Conservation (phyloP, 1,284 basidiomycete genomes). For the Puccinia triticina region DNA sequence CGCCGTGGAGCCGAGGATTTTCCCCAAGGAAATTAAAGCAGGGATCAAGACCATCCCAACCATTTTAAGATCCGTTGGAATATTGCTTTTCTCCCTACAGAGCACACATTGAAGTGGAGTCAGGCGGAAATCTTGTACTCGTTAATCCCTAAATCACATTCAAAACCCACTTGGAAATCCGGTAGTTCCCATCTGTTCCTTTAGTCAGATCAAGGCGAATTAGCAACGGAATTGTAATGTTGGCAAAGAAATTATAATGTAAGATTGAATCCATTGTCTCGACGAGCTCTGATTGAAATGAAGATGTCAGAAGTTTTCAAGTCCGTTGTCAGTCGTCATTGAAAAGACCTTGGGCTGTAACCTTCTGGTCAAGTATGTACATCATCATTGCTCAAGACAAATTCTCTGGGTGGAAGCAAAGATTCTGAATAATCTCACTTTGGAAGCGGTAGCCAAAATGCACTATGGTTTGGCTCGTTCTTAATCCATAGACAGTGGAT, state of each 20-base stretch:
- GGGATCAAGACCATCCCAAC: slow-evolving; percentile 8
- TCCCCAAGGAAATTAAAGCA: not conserved
- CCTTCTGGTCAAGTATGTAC: too few relatives aligned
- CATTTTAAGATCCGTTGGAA: slow-evolving; percentile 9
- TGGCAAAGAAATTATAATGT: slow-evolving; percentile 24
- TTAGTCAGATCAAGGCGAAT: slow-evolving; percentile 13
- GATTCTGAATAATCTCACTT: too few relatives aligned
- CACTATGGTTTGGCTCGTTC: too few relatives aligned
- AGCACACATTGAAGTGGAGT: not conserved
- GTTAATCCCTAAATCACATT: not conserved
- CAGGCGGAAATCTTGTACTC: too few relatives aligned
- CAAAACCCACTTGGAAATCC: slow-evolving; percentile 9
- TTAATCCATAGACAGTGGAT: too few relatives aligned
- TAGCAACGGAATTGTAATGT: not conserved
- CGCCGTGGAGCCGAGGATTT: not conserved
- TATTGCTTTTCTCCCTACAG: slow-evolving; percentile 6
- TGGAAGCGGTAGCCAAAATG: too few relatives aligned
- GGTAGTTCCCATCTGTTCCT: slow-evolving; percentile 12
- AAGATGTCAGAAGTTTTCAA: not conserved
- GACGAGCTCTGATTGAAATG: not conserved
- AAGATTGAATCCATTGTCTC: slow-evolving; percentile 31
- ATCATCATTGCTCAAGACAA: too few relatives aligned
- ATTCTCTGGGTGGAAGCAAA: too few relatives aligned
- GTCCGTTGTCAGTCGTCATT: not conserved
- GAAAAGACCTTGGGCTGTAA: too few relatives aligned